Base-by-base conservation (phyloP, 2,329 filamentous ascomycete genomes). In the Curvularia sp. region DNA sequence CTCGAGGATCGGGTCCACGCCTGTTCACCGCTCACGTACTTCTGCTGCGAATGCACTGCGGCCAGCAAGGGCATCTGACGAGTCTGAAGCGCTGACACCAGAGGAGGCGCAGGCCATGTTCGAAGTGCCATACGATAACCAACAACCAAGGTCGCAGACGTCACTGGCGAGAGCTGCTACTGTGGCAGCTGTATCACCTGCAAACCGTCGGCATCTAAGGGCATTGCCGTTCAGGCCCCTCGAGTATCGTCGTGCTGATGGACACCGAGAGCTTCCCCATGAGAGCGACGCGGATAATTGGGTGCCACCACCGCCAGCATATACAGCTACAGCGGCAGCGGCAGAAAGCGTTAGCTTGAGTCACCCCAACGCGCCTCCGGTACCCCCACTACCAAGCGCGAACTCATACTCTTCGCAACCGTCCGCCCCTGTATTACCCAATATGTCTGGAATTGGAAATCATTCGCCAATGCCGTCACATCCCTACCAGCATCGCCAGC, bases 201-300 rank as follows among this genome's bases (percentile, higher is more conserved):
- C 87, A 12, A 92, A 87, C 66, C 87, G 90, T 54, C 84, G 86
- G 23, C 83, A 89, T 47, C 83, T 92, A 64, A 87, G 76, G n/a
- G 74, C 77, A 27, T 86, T 64, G 80, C 83, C 48, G 79, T 86
- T 39, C 77, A 84, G 52, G 79, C 84, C 65, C 78, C 81, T 66
- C 80, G 86, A 88, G 65, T 90, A 89, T 71, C 85, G 87, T 43
- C 84, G 89, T 45, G 88, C 89, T 13, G 88, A 91, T 75, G 87
- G 88, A 6, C 83, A 88, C 41, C 82, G 85, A 41, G 89, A 93
- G 68, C 84, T 92, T 66, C 91, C 91, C 3, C 91, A 95, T 74
- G 91, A 95, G 76, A 94, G 91, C 63, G 91, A 95, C 73, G 91
- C 91, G 3, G 92, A 95, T 69, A 92, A 93, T 67, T 96, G 92